A percentile compares a stretch with the other conserved stretches of the same genome.
These are phyloP conservation scores for Hydrangea macrophylla DNA, from an alignment of 148 eudicot species.

Conservation along the genomic window DNA sequence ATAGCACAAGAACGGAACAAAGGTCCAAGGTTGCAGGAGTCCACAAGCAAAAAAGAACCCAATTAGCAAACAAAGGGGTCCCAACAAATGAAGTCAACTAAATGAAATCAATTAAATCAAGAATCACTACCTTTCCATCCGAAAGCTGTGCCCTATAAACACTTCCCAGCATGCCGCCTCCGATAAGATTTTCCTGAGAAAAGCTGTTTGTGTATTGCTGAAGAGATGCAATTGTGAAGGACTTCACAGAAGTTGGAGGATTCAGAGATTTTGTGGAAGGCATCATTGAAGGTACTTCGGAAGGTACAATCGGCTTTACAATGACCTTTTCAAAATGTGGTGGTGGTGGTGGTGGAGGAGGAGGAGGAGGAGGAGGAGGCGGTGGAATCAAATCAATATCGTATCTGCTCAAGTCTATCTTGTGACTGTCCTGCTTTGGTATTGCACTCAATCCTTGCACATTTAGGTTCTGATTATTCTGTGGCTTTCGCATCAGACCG, in stretches of 20 bases:
- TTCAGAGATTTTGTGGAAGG: slow-evolving; percentile 36
- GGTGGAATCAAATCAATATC: slow-evolving; percentile 65
- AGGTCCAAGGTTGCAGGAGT: not conserved
- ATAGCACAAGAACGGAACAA: not conserved
- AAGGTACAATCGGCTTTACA: slow-evolving; percentile 48
- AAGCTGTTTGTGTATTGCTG: slow-evolving; percentile 94
- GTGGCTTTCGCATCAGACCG: slow-evolving; percentile 36
- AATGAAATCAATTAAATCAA: not conserved
- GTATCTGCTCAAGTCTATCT: slow-evolving; percentile 43
- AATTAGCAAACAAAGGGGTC: too few species aligned
- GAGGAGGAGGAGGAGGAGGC: slow-evolving; percentile 53
- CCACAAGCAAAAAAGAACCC: not conserved
- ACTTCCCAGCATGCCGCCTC: slow-evolving; percentile 89
- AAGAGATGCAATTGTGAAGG: slow-evolving; percentile 85
- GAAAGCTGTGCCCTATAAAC: slow-evolving; percentile 84
- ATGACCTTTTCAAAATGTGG: slow-evolving; percentile 43
- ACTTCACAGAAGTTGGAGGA: slow-evolving; percentile 69
- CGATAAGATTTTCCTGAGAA: slow-evolving; percentile 86
- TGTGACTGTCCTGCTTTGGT: slow-evolving; percentile 41
- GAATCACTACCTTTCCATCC: slow-evolving; percentile 62
- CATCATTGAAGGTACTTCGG: slow-evolving; percentile 32
- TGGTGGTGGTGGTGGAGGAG: slow-evolving; percentile 48
- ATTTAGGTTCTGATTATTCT: slow-evolving; percentile 37
- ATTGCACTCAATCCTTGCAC: slow-evolving; percentile 36
- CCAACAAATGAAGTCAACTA: not conserved